Evolutionary conservation across 148 eudicot genomes (phyloP).

Genomic region (Cornus florida): DNA sequence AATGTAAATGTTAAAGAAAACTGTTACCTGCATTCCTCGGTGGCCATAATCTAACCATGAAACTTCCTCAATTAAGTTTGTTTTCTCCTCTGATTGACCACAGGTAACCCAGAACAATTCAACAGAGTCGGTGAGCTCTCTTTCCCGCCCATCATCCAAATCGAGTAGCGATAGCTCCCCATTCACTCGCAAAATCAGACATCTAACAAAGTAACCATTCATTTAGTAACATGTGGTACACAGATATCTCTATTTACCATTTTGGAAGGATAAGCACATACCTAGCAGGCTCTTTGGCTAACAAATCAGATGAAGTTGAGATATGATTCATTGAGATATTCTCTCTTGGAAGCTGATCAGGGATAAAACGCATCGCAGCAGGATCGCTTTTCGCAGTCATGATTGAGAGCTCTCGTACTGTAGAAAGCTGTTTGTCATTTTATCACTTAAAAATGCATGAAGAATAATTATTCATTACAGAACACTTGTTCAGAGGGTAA

Average conservation of each 20-base stretch:
- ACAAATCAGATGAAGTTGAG: constrained; percentile 35
- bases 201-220: constrained; percentile 39
- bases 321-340: constrained; percentile 28
- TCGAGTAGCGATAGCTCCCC: constrained; percentile 90
- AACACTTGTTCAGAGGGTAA: constrained; percentile 14
- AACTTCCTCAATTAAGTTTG: constrained; percentile 91
- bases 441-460: constrained; percentile 94
- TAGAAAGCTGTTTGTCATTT: constrained; percentile 99
- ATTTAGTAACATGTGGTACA: constrained; percentile 14
- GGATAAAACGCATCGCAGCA: constrained; percentile 89
- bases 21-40: constrained; percentile 96
- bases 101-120: constrained; percentile 99
- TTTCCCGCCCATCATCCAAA: constrained; percentile 90
- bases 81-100: constrained; percentile 78
- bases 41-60: constrained; percentile 99
- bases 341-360: constrained; percentile 71
- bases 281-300: constrained; percentile 77
- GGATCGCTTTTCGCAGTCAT: constrained; percentile 99
- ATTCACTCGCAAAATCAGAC: constrained; percentile 80
- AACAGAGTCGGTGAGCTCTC: constrained; percentile 89
- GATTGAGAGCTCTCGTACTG: constrained; percentile 99
- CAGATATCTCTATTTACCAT: neutral
- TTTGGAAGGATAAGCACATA: constrained; percentile 21
- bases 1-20: constrained; percentile 13
- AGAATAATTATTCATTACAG: constrained; percentile 26